A percentile compares a stretch with the other conserved stretches of the same genome.
Conservation (phyloP, 257 asterid species). For the Ilex asprella region DNA sequence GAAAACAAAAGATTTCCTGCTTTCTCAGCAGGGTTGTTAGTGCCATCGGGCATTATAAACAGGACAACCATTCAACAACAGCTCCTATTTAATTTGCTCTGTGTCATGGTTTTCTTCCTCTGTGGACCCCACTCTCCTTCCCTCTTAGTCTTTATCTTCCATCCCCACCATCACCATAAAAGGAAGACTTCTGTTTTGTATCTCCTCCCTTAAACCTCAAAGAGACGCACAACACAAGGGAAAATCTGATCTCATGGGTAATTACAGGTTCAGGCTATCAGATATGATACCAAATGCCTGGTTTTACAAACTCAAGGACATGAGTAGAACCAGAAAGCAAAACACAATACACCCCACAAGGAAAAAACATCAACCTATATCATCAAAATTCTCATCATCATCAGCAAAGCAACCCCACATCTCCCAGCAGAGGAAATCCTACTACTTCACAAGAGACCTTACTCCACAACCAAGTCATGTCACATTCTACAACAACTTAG, state of each 20-base stretch:
- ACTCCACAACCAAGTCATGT: background rate
- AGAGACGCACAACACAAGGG: background rate
- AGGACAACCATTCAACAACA: too few species aligned
- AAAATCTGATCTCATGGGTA: slow-evolving; percentile 4
- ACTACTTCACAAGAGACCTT: slow-evolving; percentile 6
- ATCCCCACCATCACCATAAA: too few species aligned
- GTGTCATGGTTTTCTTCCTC: too few species aligned
- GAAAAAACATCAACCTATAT: background rate
- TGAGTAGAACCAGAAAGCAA: slow-evolving; percentile 9
- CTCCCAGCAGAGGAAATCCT: slow-evolving; percentile 6
- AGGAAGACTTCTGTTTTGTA: too few species aligned
- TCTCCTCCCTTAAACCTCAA: too few species aligned
- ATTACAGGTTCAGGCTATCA: slow-evolving; percentile 7
- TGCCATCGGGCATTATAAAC: too few species aligned
- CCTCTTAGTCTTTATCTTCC: too few species aligned
- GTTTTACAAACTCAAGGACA: slow-evolving; percentile 11
- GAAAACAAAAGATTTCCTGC: too few species aligned
- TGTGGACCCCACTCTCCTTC: too few species aligned
- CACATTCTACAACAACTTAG: background rate
- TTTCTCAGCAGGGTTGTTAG: too few species aligned
- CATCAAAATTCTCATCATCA: background rate
- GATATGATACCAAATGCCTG: slow-evolving; percentile 13
- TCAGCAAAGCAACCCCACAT: background rate
- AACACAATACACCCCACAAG: background rate
- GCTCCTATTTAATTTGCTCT: too few species aligned